These are phyloP conservation scores for Fistulifera solaris DNA, from an alignment of 108 stramenopile species.

Conservation along the genomic window DNA sequence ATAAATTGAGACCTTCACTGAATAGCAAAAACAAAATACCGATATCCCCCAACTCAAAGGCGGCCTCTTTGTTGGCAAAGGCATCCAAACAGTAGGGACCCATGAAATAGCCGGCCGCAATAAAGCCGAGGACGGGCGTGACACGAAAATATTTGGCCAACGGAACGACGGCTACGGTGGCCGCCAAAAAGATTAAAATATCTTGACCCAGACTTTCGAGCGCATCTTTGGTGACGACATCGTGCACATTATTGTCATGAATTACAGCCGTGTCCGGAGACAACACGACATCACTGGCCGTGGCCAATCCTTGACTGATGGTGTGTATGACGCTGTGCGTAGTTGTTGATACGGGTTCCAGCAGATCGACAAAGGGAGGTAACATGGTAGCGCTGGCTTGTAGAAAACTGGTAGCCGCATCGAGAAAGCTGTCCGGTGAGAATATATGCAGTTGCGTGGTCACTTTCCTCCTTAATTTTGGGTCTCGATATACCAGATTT, in stretches of 20 bases:
- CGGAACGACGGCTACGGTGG: conserved; percentile 51
- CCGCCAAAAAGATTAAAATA: conserved; percentile 47
- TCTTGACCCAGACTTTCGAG: conserved; percentile 51
- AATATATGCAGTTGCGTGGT: too few relatives aligned
- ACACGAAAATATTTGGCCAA: conserved; percentile 22
- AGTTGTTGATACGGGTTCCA: not conserved
- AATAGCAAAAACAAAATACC: conserved; percentile 74
- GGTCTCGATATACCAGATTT: too few relatives aligned
- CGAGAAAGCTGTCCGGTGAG: too few relatives aligned
- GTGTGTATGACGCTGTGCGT: not conserved
- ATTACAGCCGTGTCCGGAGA: too few relatives aligned
- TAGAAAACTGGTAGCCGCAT: not conserved
- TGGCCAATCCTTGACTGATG: not conserved
- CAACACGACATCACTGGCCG: conserved; percentile 1
- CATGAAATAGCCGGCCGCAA: conserved; percentile 41
- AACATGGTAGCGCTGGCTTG: not conserved
- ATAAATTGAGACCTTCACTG: conserved; percentile 60
- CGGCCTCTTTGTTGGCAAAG: conserved; percentile 52
- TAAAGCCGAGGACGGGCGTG: conserved; percentile 62
- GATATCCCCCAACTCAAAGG: conserved; percentile 65
- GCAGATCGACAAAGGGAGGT: not conserved
- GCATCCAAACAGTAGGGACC: conserved; percentile 57
- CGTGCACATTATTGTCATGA: too few relatives aligned
- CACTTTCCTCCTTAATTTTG: too few relatives aligned
- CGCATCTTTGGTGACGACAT: conserved; percentile 10